Evolutionary conservation across 2,329 filamentous ascomycete species (phyloP), one percentile per base, ranked within the genome.

Genomic region (Fusarium nelsonii): DNA sequence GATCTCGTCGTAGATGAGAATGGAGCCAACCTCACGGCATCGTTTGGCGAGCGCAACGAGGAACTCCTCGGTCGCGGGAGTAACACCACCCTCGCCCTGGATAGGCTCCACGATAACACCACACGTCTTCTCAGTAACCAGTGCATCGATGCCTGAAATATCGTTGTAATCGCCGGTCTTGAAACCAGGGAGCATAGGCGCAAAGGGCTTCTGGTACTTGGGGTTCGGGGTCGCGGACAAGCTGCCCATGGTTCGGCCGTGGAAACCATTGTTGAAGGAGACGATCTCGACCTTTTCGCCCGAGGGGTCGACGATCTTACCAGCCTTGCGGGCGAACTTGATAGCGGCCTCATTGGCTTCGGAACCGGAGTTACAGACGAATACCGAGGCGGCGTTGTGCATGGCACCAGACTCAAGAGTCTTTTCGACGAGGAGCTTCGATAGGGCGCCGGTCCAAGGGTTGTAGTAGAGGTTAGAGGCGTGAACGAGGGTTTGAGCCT

Each of bases 291-390:
- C 80, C 83, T 98, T 97, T 20, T 80, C 81, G 48, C 92, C 91
- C 0, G 88, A 88, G 1, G 91, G 88, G 68, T 94, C 91, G 30
- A 90, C 74, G 11, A 88, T 83, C 79, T 95, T 95, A 73, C 94
- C 94, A 23, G 91, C 90, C 81, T 99, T 99, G 73, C 96, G 89
- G 20, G 95, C 92, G 75, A 99, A 98, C 80, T 99, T 99, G 79
- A 99, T 92, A 36, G 95, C 96, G 2, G 95, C 96, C 82, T 99
- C 96, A 80, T 99, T 99, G 77, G 96, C 96, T 82, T 99, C 96
- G 63, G 92, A 93, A 63, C 96, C 96, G 6, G 94, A 97, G 83
- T 99, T 99, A 84, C 93, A 97, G 70, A 99, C 87, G 77, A 99
- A 99, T 4, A 93, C 93, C 58, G 92, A 88, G 20, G 87, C 84